phyloP scores from a whole-genome alignment of 345 rosid species.

The Bretschneidera sinensis region DNA sequence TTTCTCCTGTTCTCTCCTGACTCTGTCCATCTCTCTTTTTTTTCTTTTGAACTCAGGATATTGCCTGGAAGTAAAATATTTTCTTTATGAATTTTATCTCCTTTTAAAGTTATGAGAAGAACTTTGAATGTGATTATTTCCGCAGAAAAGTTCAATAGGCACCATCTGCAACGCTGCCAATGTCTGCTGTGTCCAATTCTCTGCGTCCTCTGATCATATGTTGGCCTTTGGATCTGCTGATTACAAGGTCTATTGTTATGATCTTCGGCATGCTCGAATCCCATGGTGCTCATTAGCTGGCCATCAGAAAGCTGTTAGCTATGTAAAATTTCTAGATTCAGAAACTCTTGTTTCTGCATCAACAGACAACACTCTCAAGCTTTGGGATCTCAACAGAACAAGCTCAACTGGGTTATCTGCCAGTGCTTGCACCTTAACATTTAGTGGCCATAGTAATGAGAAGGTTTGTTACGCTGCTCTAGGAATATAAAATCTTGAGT shows the following conservation, averaged over 20 bases:
- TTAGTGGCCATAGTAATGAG: slow-evolving; percentile 78
- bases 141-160: slow-evolving; percentile 69
- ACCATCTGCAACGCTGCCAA: slow-evolving; percentile 72
- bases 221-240: slow-evolving; percentile 87
- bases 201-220: slow-evolving; percentile 55
- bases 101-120: not conserved
- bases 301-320: slow-evolving; percentile 86
- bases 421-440: slow-evolving; percentile 58
- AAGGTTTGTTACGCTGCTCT: slow-evolving; percentile 45
- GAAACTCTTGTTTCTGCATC: slow-evolving; percentile 87
- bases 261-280: slow-evolving; percentile 55
- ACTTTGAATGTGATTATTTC: not conserved
- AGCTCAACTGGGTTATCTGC: slow-evolving; percentile 42
- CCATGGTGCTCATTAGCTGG: slow-evolving; percentile 78
- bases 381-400: slow-evolving; percentile 73
- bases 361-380: slow-evolving; percentile 82
- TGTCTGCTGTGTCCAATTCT: slow-evolving; percentile 85
- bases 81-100: not conserved
- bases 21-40: not conserved
- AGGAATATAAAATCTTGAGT: slow-evolving; percentile 4
- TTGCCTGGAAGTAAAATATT: not conserved
- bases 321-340: slow-evolving; percentile 76
- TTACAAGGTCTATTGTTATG: slow-evolving; percentile 74
- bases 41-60: not conserved
- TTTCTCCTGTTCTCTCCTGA: not conserved